phyloP scores from a whole-genome alignment of 306 rosid genomes.

The Glycine tomentella region DNA sequence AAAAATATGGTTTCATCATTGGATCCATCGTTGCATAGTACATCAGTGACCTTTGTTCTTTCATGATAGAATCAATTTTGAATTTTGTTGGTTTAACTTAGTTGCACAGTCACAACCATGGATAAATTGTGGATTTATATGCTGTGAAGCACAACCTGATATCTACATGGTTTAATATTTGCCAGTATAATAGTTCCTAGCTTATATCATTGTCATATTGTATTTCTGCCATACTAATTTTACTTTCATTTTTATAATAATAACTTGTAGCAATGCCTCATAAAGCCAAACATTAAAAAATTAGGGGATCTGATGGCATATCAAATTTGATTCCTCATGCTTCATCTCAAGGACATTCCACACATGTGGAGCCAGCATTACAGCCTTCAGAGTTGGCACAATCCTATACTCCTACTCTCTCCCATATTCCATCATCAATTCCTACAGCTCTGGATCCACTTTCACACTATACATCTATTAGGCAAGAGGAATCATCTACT shows the following conservation, averaged over 20 bases:
- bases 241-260: not conserved
- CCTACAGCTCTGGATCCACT: not conserved
- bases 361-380: too few species aligned
- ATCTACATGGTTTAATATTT: not conserved
- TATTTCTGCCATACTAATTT: not conserved
- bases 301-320: not conserved
- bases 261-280: constrained; percentile 5
- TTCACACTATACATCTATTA: not conserved
- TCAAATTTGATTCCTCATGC: not conserved
- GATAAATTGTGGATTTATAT: not conserved
- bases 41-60: not conserved
- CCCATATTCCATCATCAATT: not conserved
- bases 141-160: not conserved
- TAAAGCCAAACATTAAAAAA: not conserved
- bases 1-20: constrained; percentile 1
- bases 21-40: not conserved
- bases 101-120: not conserved
- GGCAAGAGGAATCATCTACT: too few species aligned
- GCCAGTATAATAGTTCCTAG: not conserved
- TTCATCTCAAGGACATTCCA: not conserved
- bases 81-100: not conserved
- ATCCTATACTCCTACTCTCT: not conserved
- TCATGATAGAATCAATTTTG: not conserved
- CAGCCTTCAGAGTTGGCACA: too few species aligned
- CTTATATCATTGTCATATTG: not conserved